phyloP scores from a whole-genome alignment of 2,329 filamentous ascomycete genomes.

The Aspergillus tamarii region DNA sequence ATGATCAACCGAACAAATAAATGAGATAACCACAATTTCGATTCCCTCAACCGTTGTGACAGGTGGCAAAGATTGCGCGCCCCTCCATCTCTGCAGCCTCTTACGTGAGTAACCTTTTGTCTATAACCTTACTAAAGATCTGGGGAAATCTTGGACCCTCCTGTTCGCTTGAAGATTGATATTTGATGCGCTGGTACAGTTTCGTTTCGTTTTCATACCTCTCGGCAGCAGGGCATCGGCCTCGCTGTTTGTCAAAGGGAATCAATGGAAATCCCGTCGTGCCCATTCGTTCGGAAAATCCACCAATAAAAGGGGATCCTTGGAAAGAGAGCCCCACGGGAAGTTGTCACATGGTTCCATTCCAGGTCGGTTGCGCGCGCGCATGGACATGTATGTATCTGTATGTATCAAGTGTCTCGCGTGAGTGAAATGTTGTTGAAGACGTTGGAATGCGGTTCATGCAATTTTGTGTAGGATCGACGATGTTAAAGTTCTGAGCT shows the following conservation, averaged over 20 bases:
- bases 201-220: not conserved
- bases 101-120: not conserved
- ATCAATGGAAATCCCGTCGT: slow-evolving; percentile 8
- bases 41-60: slow-evolving; percentile 4
- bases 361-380: not conserved
- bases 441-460: not conserved
- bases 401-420: not conserved
- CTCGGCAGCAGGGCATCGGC: not conserved
- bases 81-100: not conserved
- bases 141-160: not conserved
- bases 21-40: slow-evolving; percentile 5
- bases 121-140: not conserved
- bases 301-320: slow-evolving; percentile 3
- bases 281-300: slow-evolving; percentile 10
- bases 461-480: not conserved
- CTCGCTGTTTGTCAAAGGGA: not conserved
- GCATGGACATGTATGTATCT: not conserved
- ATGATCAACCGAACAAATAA: slow-evolving; percentile 1
- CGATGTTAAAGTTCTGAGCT: not conserved
- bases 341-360: not conserved
- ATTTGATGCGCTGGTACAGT: not conserved
- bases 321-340: not conserved
- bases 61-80: not conserved
- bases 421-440: not conserved
- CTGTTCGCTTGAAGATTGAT: not conserved